Evolutionary conservation across 164 flowering plant genomes (phyloP).

Genomic region (grape (Vitis vinifera)): ASM3070453v1 NC_081821.1:8941501-8942000

Average conservation of each 20-base stretch:
- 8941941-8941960: background rate
- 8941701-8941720: background rate
- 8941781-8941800: background rate
- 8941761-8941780: background rate
- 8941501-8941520: slow-evolving; percentile 17
- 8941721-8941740: background rate
- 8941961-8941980: too few relatives aligned
- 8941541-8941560: slow-evolving; percentile 18
- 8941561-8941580: slow-evolving; percentile 38
- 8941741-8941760: background rate
- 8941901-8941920: slow-evolving; percentile 8
- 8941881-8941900: slow-evolving; percentile 88
- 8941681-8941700: background rate
- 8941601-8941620: slow-evolving; percentile 67
- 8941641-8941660: slow-evolving; percentile 50
- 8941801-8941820: slow-evolving; percentile 6
- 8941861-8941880: slow-evolving; percentile 83
- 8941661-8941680: slow-evolving; percentile 66
- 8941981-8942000: background rate
- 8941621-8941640: slow-evolving; percentile 35
- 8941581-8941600: background rate
- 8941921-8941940: background rate
- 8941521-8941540: slow-evolving; percentile 1
- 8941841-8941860: slow-evolving; percentile 83
- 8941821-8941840: slow-evolving; percentile 55